These are phyloP conservation scores for Botrytis galanthina DNA, from an alignment of 2,329 filamentous ascomycete species.

Conservation along the genomic window DNA sequence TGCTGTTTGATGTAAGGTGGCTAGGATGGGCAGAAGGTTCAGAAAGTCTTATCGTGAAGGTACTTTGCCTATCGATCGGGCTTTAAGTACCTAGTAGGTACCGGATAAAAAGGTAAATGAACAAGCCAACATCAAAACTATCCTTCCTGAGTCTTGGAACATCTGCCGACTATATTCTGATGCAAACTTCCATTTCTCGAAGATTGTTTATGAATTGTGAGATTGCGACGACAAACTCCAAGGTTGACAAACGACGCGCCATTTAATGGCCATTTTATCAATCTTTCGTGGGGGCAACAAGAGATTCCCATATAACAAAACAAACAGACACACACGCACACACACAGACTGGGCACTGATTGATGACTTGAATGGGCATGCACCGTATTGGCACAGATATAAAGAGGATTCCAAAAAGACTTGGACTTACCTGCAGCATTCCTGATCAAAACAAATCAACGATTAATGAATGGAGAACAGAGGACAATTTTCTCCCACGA, in stretches of 20 bases:
- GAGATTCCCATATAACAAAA: neutral
- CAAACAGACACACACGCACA: neutral
- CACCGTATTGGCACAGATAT: slow-evolving; percentile 8
- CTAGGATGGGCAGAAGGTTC: slow-evolving; percentile 1
- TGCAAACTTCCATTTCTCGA: neutral
- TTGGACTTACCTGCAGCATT: slow-evolving; percentile 40
- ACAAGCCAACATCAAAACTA: neutral
- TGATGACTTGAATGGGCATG: neutral
- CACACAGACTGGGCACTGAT: neutral
- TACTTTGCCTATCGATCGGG: slow-evolving; percentile 14
- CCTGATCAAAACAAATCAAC: slow-evolving; percentile 19
- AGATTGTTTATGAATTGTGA: neutral
- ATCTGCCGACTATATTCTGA: neutral
- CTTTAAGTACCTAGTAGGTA: slow-evolving; percentile 13
- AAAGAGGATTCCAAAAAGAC: slow-evolving; percentile 23
- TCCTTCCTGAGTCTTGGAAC: neutral
- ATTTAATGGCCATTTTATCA: slow-evolving; percentile 11
- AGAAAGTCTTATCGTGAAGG: slow-evolving; percentile 18
- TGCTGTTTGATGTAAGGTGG: slow-evolving; percentile 5
- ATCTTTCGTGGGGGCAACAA: slow-evolving; percentile 7
- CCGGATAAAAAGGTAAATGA: slow-evolving; percentile 10
- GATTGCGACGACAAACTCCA: neutral
- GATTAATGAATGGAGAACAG: neutral
- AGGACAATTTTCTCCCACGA: neutral
- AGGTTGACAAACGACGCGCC: slow-evolving; percentile 3